A percentile compares a stretch with the other conserved stretches of the same genome.
These are phyloP conservation scores for Microthyrium microscopicum DNA, from an alignment of 2,329 filamentous ascomycete species.

Conservation along the genomic window DNA sequence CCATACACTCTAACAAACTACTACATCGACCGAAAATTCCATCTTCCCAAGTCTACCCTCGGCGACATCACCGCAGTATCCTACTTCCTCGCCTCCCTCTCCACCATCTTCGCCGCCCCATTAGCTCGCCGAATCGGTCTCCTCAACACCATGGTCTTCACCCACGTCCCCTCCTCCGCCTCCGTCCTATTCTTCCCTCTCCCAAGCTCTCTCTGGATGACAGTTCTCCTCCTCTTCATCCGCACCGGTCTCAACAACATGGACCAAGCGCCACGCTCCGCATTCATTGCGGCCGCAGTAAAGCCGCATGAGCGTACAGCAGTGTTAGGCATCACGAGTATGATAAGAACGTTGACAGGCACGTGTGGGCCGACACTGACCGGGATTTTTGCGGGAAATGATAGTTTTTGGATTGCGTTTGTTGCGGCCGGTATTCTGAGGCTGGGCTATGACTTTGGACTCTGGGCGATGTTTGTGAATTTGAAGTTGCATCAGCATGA, in stretches of 20 bases:
- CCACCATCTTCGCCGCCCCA: conserved; percentile 37
- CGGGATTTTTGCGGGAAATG: conserved; percentile 18
- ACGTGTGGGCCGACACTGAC: conserved; percentile 24
- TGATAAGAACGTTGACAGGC: conserved; percentile 42
- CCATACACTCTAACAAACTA: conserved; percentile 35
- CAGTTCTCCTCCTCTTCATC: conserved; percentile 39
- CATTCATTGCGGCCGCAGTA: conserved; percentile 51
- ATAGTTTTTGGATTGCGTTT: conserved; percentile 23
- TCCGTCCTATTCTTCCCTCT: conserved; percentile 17
- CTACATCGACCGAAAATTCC: conserved; percentile 39
- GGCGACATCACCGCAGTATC: conserved; percentile 37
- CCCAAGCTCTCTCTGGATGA: conserved; percentile 12
- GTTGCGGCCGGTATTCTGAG: conserved; percentile 21
- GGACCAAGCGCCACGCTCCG: conserved; percentile 50
- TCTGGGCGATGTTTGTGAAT: conserved; percentile 15
- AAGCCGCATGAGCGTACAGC: conserved; percentile 48
- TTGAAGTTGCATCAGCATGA: conserved; percentile 5
- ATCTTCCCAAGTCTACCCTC: conserved; percentile 34
- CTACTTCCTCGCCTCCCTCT: conserved; percentile 24
- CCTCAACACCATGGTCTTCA: conserved; percentile 27
- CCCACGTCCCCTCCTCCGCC: conserved; percentile 35
- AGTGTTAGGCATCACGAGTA: conserved; percentile 52
- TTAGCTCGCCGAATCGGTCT: conserved; percentile 47
- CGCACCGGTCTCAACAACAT: conserved; percentile 49
- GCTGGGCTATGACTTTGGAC: conserved; percentile 18